A percentile compares a stretch with the other conserved stretches of the same genome.
Evolutionary conservation across 352 stramenopile genomes (phyloP).

Genomic region (Nannochloropsis limnetica): DNA sequence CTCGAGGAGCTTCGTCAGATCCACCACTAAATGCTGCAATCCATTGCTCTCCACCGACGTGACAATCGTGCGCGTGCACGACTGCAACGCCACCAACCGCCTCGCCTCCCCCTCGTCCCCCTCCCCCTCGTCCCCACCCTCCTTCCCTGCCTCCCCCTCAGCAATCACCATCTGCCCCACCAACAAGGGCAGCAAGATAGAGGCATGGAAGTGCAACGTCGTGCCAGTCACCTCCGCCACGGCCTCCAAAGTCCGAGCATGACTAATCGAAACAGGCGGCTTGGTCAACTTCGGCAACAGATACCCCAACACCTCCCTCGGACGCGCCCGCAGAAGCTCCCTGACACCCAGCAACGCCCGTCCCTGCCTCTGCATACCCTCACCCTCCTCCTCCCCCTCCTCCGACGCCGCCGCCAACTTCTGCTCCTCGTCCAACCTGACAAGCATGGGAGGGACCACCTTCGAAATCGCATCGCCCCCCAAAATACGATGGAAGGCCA

Average conservation of each 20-base stretch:
- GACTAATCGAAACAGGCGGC: constrained; percentile 73
- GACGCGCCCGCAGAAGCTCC: constrained; percentile 89
- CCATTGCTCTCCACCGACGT: constrained; percentile 31
- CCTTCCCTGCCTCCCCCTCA: constrained; percentile 57
- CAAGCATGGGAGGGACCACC: constrained; percentile 89
- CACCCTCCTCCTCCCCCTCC: constrained; percentile 38
- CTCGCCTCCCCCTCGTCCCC: not conserved
- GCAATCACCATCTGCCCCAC: constrained; percentile 82
- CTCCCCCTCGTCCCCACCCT: constrained; percentile 45
- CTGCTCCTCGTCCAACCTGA: constrained; percentile 71
- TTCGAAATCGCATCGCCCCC: constrained; percentile 89
- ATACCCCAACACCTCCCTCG: constrained; percentile 88
- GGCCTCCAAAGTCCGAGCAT: constrained; percentile 76
- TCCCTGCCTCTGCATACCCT: not conserved
- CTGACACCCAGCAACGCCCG: constrained; percentile 89
- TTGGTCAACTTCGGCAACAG: constrained; percentile 88
- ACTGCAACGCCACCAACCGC: not conserved
- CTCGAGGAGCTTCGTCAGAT: constrained; percentile 6
- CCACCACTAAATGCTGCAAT: not conserved
- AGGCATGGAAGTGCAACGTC: constrained; percentile 81
- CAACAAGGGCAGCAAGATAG: not conserved
- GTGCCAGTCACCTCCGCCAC: constrained; percentile 81
- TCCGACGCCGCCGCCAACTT: constrained; percentile 24
- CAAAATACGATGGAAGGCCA: constrained; percentile 87
- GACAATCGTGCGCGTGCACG: constrained; percentile 13